Conservation (phyloP, 2,329 filamentous ascomycete species). For the Diaporthe citriasiana region DNA sequence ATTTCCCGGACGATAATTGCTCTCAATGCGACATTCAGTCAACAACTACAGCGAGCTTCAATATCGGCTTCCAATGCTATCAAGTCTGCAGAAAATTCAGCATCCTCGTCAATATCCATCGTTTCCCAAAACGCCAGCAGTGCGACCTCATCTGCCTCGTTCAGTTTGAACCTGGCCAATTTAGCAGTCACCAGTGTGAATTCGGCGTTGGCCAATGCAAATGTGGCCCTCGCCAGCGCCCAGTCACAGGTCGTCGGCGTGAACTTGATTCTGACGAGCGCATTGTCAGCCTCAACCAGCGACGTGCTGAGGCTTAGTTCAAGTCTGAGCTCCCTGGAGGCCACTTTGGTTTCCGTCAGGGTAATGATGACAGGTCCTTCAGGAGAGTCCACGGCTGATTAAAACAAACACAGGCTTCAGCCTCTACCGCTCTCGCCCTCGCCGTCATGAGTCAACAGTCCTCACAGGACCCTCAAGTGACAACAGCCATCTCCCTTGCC, state of each 20-base stretch:
- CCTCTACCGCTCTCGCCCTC: neutral
- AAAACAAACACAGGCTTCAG: neutral
- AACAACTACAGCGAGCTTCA: slow-evolving; percentile 10
- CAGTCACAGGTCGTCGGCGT: slow-evolving; percentile 10
- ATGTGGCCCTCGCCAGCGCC: slow-evolving; percentile 11
- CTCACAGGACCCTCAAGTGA: neutral
- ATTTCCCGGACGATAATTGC: slow-evolving; percentile 3
- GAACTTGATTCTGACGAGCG: slow-evolving; percentile 1
- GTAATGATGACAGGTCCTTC: neutral
- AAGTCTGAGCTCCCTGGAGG: slow-evolving; percentile 21
- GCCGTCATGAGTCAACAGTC: slow-evolving; percentile 14
- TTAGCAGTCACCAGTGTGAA: slow-evolving; percentile 24
- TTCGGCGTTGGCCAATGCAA: slow-evolving; percentile 4
- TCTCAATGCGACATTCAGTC: slow-evolving; percentile 6
- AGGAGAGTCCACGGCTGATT: neutral
- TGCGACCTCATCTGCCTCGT: slow-evolving; percentile 17
- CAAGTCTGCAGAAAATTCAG: slow-evolving; percentile 16
- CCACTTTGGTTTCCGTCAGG: slow-evolving; percentile 15
- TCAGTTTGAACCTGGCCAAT: slow-evolving; percentile 20
- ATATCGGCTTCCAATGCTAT: slow-evolving; percentile 27
- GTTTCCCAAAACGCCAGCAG: slow-evolving; percentile 20
- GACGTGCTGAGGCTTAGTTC: slow-evolving; percentile 20
- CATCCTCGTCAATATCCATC: slow-evolving; percentile 15
- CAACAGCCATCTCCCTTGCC: neutral
- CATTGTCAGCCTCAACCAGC: slow-evolving; percentile 18